Conservation (phyloP, 2,329 filamentous ascomycete species). For the Elsinoe necatrix region DNA sequence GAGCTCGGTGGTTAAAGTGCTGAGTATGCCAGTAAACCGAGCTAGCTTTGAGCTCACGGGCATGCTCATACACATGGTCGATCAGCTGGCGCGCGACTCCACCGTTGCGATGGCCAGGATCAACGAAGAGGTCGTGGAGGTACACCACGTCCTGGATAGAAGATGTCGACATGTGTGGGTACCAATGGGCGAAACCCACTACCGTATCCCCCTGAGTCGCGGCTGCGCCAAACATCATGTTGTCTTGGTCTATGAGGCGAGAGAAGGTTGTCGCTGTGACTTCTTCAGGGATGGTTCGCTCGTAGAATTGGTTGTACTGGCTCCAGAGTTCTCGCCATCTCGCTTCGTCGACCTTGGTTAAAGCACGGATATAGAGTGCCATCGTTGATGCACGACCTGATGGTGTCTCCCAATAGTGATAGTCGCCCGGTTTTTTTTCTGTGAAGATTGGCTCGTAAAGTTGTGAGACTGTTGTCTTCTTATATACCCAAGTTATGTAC, state of each 20-base stretch:
- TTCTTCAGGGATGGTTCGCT: slow-evolving; percentile 13
- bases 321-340: slow-evolving; percentile 15
- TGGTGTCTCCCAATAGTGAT: too few relatives aligned
- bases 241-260: neutral
- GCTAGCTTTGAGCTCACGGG: slow-evolving; percentile 10
- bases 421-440: too few relatives aligned
- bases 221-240: neutral
- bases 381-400: too few relatives aligned
- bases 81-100: neutral
- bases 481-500: too few relatives aligned
- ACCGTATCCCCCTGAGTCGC: neutral
- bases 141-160: slow-evolving; percentile 13
- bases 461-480: too few relatives aligned
- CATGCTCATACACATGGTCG: neutral
- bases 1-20: slow-evolving; percentile 16
- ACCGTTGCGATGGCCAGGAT: slow-evolving; percentile 4
- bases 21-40: slow-evolving; percentile 17
- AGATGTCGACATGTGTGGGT: slow-evolving; percentile 4
- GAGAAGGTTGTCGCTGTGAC: slow-evolving; percentile 15
- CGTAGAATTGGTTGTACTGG: slow-evolving; percentile 17
- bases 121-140: slow-evolving; percentile 15
- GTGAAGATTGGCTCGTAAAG: too few relatives aligned
- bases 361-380: slow-evolving; percentile 7
- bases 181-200: neutral
- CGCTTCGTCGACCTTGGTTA: slow-evolving; percentile 10